A percentile compares a stretch with the other conserved stretches of the same genome.
phyloP scores from a whole-genome alignment of 805 yeast genomes.

The Sungouiella blattae region DNA sequence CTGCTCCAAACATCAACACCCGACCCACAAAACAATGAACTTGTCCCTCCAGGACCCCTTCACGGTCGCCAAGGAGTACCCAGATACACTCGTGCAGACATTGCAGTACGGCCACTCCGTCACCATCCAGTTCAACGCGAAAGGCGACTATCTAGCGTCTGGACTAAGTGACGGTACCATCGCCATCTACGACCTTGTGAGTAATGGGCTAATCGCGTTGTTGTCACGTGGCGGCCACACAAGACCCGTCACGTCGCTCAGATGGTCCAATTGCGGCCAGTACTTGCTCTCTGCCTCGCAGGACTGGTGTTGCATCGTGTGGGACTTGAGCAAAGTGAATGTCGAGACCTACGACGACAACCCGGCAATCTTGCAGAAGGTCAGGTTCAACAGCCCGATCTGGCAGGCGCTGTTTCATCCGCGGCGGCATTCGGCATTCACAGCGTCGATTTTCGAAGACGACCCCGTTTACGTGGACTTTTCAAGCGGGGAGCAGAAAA shows the following conservation, averaged over 20 bases:
- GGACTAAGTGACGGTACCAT: slow-evolving; percentile 16
- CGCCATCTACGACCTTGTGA: slow-evolving; percentile 42
- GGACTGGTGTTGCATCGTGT: slow-evolving; percentile 77
- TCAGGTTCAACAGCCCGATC: slow-evolving; percentile 64
- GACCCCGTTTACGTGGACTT: slow-evolving; percentile 51
- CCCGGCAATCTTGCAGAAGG: slow-evolving; percentile 36
- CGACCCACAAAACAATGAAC: slow-evolving; percentile 61
- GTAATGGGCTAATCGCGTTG: slow-evolving; percentile 51
- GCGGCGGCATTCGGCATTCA: slow-evolving; percentile 40
- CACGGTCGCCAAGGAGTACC: slow-evolving; percentile 86
- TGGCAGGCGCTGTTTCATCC: slow-evolving; percentile 69
- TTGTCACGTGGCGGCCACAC: slow-evolving; percentile 57
- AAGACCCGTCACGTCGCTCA: slow-evolving; percentile 65
- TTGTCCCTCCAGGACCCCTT: slow-evolving; percentile 84
- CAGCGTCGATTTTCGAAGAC: slow-evolving; percentile 66
- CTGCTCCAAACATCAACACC: no score
- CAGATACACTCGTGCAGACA: slow-evolving; percentile 75
- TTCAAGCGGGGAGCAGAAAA: slow-evolving; percentile 15
- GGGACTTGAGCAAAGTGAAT: slow-evolving; percentile 59
- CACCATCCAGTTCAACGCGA: slow-evolving; percentile 60
- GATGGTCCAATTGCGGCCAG: slow-evolving; percentile 74
- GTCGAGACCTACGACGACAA: slow-evolving; percentile 10
- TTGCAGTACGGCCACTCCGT: slow-evolving; percentile 65
- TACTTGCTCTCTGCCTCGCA: slow-evolving; percentile 67
- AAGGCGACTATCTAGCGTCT: slow-evolving; percentile 63